These are phyloP conservation scores for Symbiodinium natans DNA, from an alignment of 73 alveolate genomes.

Conservation along the genomic window DNA sequence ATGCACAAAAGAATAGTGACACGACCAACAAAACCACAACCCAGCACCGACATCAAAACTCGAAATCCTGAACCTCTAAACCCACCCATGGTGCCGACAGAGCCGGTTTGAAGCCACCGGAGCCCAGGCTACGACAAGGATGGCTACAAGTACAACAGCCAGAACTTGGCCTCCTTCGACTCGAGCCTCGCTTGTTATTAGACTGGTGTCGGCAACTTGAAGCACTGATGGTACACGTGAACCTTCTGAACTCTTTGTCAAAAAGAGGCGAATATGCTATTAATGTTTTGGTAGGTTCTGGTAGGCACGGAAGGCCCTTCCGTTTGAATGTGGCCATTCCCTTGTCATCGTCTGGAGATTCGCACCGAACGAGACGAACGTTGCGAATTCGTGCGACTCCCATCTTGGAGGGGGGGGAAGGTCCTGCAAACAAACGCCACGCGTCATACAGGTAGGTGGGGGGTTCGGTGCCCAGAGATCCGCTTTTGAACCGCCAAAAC, in stretches of 20 bases:
- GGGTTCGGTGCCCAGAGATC: neutral
- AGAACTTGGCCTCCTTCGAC: neutral
- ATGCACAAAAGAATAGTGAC: neutral
- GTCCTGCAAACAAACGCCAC: no score
- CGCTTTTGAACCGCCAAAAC: neutral
- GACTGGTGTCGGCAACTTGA: neutral
- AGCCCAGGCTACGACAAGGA: conserved; percentile 51
- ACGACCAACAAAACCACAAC: neutral
- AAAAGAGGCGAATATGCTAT: no score
- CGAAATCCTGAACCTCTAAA: neutral
- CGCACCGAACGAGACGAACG: no score
- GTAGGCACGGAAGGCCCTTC: neutral
- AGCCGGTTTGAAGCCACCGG: neutral
- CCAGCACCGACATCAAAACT: neutral
- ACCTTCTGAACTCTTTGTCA: no score
- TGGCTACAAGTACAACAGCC: neutral
- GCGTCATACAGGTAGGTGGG: neutral
- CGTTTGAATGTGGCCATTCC: neutral
- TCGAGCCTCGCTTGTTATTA: neutral
- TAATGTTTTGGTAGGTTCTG: neutral
- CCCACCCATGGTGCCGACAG: neutral
- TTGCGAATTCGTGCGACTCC: no score
- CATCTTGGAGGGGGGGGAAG: no score
- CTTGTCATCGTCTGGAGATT: neutral
- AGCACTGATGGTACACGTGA: neutral